Evolutionary conservation across 345 rosid species (phyloP).

Genomic region (Turnera subulata): DNA sequence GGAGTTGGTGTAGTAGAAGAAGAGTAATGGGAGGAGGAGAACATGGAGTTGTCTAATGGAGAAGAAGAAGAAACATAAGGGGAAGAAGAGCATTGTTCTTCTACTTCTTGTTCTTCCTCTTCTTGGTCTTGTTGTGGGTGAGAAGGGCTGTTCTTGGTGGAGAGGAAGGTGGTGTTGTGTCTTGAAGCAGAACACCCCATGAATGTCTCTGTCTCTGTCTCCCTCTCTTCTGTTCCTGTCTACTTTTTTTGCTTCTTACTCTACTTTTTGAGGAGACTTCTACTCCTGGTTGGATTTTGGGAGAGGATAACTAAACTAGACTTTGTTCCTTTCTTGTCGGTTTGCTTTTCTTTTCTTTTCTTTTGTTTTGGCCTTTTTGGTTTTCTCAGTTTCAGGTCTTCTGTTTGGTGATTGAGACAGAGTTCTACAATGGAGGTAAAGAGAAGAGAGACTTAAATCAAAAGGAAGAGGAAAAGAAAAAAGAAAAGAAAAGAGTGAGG

Average conservation of each 20-base stretch:
- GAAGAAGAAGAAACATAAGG: slow-evolving; percentile 22
- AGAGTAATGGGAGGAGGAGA: slow-evolving; percentile 16
- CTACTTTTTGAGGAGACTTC: not conserved
- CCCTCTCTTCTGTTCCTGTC: slow-evolving; percentile 4
- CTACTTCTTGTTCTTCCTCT: no score
- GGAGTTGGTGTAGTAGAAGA: slow-evolving; percentile 12
- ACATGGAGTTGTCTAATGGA: slow-evolving; percentile 12
- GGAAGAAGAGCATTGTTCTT: no score
- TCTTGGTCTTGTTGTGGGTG: slow-evolving; percentile 1
- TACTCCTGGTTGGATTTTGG: not conserved
- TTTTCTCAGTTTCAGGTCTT: no score
- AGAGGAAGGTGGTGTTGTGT: slow-evolving; percentile 16
- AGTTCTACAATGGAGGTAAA: not conserved
- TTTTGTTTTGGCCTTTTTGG: not conserved
- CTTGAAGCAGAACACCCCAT: slow-evolving; percentile 85
- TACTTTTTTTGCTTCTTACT: not conserved
- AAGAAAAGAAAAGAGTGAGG: slow-evolving; percentile 2
- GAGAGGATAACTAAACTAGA: no score
- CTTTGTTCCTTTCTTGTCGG: no score
- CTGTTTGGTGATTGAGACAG: no score
- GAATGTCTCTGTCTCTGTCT: slow-evolving; percentile 15
- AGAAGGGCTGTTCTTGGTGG: slow-evolving; percentile 6
- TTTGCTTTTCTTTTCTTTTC: not conserved
- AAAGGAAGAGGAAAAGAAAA: not conserved
- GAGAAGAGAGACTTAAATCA: not conserved